Evolutionary conservation across 2,329 filamentous ascomycete genomes (phyloP).

Genomic region (Westerdykella ornata): DNA sequence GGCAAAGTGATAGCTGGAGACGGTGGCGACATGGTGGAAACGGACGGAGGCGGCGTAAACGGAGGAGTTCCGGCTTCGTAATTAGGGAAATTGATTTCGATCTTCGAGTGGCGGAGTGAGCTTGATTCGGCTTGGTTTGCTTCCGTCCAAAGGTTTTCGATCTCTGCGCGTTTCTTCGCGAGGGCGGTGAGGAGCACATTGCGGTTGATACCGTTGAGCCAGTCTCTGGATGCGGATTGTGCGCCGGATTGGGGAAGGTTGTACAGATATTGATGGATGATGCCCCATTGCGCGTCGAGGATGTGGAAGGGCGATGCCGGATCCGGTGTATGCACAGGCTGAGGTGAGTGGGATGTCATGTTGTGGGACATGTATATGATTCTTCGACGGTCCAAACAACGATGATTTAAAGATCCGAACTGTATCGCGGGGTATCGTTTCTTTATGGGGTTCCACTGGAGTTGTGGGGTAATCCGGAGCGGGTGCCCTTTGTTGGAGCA

Average conservation of each 20-base stretch:
- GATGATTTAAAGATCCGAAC: no score
- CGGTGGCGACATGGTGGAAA: background rate
- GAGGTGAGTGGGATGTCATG: background rate
- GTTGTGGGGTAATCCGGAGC: background rate
- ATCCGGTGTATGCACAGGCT: background rate
- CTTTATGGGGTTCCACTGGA: no score
- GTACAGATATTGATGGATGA: constrained; percentile 5
- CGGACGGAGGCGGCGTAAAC: background rate
- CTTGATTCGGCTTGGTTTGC: background rate
- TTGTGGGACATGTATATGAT: no score
- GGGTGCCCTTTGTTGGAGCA: background rate
- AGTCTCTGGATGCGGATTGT: background rate
- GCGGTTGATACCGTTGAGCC: constrained; percentile 3
- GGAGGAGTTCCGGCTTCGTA: constrained; percentile 4
- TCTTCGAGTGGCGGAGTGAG: background rate
- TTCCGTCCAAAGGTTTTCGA: constrained; percentile 7
- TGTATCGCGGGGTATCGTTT: no score
- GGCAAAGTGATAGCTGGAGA: background rate
- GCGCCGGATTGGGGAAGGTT: background rate
- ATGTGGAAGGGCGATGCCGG: background rate
- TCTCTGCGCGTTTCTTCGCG: constrained; percentile 7
- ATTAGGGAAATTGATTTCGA: constrained; percentile 4
- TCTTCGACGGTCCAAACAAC: no score
- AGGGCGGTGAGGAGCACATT: constrained; percentile 7
- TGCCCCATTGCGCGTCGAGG: constrained; percentile 5